Base-by-base conservation (phyloP, 2,329 filamentous ascomycete genomes). In the Xylariaceae sp. region DNA sequence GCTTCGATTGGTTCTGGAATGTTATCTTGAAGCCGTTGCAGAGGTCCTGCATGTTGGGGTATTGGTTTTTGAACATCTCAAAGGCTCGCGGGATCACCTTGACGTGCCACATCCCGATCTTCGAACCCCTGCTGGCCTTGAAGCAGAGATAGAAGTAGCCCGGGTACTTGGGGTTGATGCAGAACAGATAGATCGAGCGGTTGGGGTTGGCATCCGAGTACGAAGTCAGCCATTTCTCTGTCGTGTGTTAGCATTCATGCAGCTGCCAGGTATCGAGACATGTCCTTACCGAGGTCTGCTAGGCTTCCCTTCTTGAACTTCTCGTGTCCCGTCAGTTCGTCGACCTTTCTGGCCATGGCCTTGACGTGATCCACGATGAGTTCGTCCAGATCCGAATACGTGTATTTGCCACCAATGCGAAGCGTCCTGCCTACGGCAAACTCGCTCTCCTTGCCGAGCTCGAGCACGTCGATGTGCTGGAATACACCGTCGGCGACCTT, bases 121-220 rank as follows among this genome's bases (percentile, higher is more conserved):
- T 72, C 3, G 86, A 83, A 31, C 72, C 69, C 48, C 80, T 74
- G 40, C 85, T 90, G 16, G 88, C 86, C 66, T 96, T 96, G 77
- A 95, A 98, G 66, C 88, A 94, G 25, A 98, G 75, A 65, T 79
- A 83, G 64, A 98, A 98, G 67, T 94, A 94, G 21, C 92, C 92
- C 0, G 92, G 85, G 56, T 90, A 83, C 60, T 89, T 89, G 21
- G 82, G 73, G 56, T 96, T 88, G 56, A 94, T 80, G 70, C 90
- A 96, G 70, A 98, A 96, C 29, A 86, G 84, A 59, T 98, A 98
- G 46, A 87, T 84, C 41, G 85, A 93, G 42, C 89, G 85, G 55
- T 82, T 89, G 9, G 92, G 90, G 59, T 98, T 96, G 58, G 92
- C 92, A 57, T 92, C 83, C 52, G 90, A 92, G 64, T 96, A 98